Evolutionary conservation across 352 stramenopile genomes (phyloP).

Genomic region (Globisporangium barbulae): DNA sequence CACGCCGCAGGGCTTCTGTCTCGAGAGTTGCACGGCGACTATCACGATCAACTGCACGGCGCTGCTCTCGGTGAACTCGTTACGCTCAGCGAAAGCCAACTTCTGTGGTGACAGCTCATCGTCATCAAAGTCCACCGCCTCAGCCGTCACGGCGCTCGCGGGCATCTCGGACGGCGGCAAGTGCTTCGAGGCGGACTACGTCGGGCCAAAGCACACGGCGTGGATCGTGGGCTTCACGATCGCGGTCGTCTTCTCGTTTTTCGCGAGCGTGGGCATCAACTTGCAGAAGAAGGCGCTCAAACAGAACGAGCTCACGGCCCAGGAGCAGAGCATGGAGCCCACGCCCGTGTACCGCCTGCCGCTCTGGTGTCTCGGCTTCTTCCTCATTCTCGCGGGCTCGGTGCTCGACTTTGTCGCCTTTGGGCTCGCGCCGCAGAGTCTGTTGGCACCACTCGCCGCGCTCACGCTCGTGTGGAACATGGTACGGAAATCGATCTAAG

Average conservation of each 20-base stretch:
- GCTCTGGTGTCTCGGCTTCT: slow-evolving; percentile 82
- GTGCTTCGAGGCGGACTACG: slow-evolving; percentile 67
- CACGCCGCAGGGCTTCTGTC: slow-evolving; percentile 51
- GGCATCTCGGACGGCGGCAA: slow-evolving; percentile 50
- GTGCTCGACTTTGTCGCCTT: slow-evolving; percentile 91
- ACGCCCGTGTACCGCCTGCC: slow-evolving; percentile 72
- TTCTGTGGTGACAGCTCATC: slow-evolving; percentile 32
- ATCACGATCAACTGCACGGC: slow-evolving; percentile 44
- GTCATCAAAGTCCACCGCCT: background rate
- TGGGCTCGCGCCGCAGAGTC: slow-evolving; percentile 83
- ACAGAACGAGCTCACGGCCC: slow-evolving; percentile 63
- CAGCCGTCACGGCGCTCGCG: slow-evolving; percentile 1
- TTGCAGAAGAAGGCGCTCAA: slow-evolving; percentile 85
- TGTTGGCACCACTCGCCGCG: slow-evolving; percentile 83
- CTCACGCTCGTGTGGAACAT: slow-evolving; percentile 93
- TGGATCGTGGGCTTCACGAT: slow-evolving; percentile 83
- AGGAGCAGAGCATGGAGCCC: slow-evolving; percentile 44
- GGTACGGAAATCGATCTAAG: slow-evolving; percentile 30
- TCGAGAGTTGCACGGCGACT: slow-evolving; percentile 34
- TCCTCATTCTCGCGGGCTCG: slow-evolving; percentile 75
- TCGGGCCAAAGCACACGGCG: slow-evolving; percentile 52
- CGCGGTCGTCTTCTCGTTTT: slow-evolving; percentile 79
- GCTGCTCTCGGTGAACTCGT: slow-evolving; percentile 9
- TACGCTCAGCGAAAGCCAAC: slow-evolving; percentile 13
- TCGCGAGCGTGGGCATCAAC: slow-evolving; percentile 82